Conservation (phyloP, 1,284 basidiomycete genomes). For the Malassezia japonica region DNA sequence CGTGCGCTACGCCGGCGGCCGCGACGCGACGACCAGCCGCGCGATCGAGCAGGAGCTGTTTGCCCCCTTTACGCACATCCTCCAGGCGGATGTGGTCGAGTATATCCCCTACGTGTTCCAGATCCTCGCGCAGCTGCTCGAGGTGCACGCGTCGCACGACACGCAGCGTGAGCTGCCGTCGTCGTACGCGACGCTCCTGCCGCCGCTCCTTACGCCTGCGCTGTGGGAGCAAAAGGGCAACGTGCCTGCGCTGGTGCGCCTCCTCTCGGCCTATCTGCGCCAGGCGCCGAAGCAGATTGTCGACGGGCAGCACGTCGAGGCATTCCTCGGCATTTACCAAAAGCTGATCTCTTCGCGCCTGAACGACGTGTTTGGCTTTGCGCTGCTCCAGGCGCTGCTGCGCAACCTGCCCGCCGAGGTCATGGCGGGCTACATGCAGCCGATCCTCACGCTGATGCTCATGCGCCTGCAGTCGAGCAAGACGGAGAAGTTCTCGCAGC, state of each 20-base stretch:
- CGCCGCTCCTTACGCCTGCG: slow-evolving; percentile 72
- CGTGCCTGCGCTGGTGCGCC: slow-evolving; percentile 80
- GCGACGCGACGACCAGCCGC: slow-evolving; percentile 57
- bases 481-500: slow-evolving; percentile 78
- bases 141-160: slow-evolving; percentile 57
- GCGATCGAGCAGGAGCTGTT: slow-evolving; percentile 68
- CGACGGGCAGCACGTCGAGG: slow-evolving; percentile 63
- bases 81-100: slow-evolving; percentile 87
- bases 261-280: slow-evolving; percentile 73
- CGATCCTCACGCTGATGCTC: slow-evolving; percentile 69
- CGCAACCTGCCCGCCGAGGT: slow-evolving; percentile 65
- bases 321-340: slow-evolving; percentile 80
- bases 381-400: slow-evolving; percentile 71
- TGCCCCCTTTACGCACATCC: slow-evolving; percentile 74
- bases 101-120: slow-evolving; percentile 98
- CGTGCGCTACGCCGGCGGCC: slow-evolving; percentile 67
- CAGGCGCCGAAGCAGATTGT: slow-evolving; percentile 65
- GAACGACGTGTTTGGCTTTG: slow-evolving; percentile 85
- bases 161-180: slow-evolving; percentile 55
- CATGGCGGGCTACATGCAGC: slow-evolving; percentile 63
- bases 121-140: slow-evolving; percentile 88
- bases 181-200: slow-evolving; percentile 69
- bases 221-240: slow-evolving; percentile 94
- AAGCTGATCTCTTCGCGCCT: slow-evolving; percentile 78
- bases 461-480: slow-evolving; percentile 78